Evolutionary conservation across 2,329 filamentous ascomycete genomes (phyloP).

Genomic region (Venturiaceae sp.): DNA sequence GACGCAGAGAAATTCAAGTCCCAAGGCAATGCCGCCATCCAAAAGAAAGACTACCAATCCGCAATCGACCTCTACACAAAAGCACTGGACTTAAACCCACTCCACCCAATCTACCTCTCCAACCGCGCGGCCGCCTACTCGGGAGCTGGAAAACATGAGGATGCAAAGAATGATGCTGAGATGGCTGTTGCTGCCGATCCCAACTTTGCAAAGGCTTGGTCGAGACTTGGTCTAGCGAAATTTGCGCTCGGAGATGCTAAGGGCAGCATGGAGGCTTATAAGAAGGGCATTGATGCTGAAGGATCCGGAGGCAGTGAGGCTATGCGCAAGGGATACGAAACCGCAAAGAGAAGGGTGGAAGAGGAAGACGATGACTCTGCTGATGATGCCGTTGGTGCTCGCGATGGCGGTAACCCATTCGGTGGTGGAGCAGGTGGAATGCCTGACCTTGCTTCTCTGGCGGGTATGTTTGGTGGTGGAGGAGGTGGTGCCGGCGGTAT

Average conservation of each 20-base stretch:
- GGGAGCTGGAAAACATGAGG: slow-evolving; percentile 72
- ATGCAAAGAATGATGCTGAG: slow-evolving; percentile 80
- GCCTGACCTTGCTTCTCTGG: slow-evolving; percentile 29
- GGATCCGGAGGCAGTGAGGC: slow-evolving; percentile 90
- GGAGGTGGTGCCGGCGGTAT: slow-evolving; percentile 52
- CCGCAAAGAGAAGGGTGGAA: slow-evolving; percentile 76
- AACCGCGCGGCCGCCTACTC: slow-evolving; percentile 94
- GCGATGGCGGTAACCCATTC: slow-evolving; percentile 18
- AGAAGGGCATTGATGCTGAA: slow-evolving; percentile 85
- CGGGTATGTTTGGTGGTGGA: slow-evolving; percentile 42
- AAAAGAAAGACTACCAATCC: slow-evolving; percentile 73
- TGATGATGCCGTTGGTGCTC: slow-evolving; percentile 31
- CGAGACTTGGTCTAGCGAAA: slow-evolving; percentile 77
- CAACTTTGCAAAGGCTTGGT: slow-evolving; percentile 96
- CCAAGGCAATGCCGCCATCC: slow-evolving; percentile 90
- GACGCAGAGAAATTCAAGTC: slow-evolving; percentile 84
- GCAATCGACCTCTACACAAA: slow-evolving; percentile 85
- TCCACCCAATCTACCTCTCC: slow-evolving; percentile 92
- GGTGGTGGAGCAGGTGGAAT: slow-evolving; percentile 29
- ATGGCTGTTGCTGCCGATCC: slow-evolving; percentile 81
- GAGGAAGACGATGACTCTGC: slow-evolving; percentile 58
- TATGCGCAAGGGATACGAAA: slow-evolving; percentile 96
- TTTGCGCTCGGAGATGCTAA: slow-evolving; percentile 87
- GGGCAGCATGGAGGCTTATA: slow-evolving; percentile 90
- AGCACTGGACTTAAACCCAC: slow-evolving; percentile 69